phyloP scores from a whole-genome alignment of 192 early-diverging fungal genomes.

The Blastocladiella britannica region DNA sequence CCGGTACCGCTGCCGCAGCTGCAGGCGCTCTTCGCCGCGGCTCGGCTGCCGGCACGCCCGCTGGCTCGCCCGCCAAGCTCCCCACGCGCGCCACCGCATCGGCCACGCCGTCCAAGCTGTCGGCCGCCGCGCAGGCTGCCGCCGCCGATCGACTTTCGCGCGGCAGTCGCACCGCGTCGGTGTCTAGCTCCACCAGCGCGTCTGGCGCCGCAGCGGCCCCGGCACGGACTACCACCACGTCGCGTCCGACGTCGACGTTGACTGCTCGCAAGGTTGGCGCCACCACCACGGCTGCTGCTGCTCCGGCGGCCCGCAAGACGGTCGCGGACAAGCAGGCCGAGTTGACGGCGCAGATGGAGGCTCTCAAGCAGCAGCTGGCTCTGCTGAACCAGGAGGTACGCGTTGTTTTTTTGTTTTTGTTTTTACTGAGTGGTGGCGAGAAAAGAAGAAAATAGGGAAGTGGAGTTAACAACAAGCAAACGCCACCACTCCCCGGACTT shows the following conservation, averaged over 20 bases:
- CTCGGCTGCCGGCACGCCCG: neutral
- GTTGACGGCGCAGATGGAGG: neutral
- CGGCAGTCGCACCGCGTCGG: neutral
- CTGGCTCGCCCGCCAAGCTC: neutral
- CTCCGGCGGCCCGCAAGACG: neutral
- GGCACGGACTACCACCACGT: neutral
- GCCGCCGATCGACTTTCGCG: neutral
- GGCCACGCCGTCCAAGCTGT: neutral
- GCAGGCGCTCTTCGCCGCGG: too few species aligned
- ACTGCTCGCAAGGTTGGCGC: neutral
- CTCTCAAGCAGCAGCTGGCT: neutral
- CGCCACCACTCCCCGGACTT: neutral
- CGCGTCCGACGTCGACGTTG: neutral
- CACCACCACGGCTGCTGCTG: neutral
- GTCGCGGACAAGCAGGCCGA: neutral
- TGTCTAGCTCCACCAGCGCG: neutral
- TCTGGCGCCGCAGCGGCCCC: too few species aligned
- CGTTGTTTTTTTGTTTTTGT: neutral
- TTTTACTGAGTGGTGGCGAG: too few species aligned
- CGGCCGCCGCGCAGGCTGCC: neutral
- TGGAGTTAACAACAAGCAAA: neutral
- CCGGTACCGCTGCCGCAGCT: too few species aligned
- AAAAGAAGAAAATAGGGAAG: too few species aligned
- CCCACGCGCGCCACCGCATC: neutral
- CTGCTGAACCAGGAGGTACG: neutral